Evolutionary conservation across 345 rosid genomes (phyloP), one percentile per base, ranked within the genome.

Genomic region (Alliaria petiolata): DNA sequence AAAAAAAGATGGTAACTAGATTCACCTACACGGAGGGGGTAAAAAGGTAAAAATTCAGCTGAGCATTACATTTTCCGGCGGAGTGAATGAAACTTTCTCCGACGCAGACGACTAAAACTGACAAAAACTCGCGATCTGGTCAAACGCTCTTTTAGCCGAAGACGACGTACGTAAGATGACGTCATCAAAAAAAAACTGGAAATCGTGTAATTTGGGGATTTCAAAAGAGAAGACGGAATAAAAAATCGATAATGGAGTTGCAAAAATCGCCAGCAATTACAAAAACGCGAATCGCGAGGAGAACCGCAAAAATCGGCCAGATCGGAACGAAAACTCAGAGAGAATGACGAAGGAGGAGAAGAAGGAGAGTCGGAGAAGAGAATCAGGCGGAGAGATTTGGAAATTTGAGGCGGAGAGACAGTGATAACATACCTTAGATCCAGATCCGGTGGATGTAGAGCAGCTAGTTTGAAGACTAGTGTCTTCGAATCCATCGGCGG

Each of bases 401-500:
- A 50, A 54, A 67, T 1, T 16, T 31, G 25, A 22, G 55, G 36
- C 36, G 42, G 60, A n/a, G 16, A 14, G 49, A 47, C 39, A 51
- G 30, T 19, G 42, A 25, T 16, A 22, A 57, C 42, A 57, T 70
- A 87, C 96, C 93, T 87, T 87, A 79, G 91, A 88, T 88, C 91
- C 87, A 81, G 78, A 79, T 61, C 79, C 81, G 35, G 85, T 69
- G 33, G 86, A 77, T 34, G 81, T 71, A 6, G 83, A 77, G 50
- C 77, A 70, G 52, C 66, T 46, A 34, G 69, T 31, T 62, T 80
- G 84, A 59, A 76, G 79, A 73, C 87, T 86, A 57, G 85, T 77
- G 43, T 85, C 91, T 58, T 88, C 97, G 19, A 72, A 80, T 15
- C 89, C 84, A 54, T 83, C 95, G 49, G 74, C 84, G 16, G 88